Evolutionary conservation across 2,329 filamentous ascomycete species (phyloP).

Genomic region (Xylariaceae sp.): DNA sequence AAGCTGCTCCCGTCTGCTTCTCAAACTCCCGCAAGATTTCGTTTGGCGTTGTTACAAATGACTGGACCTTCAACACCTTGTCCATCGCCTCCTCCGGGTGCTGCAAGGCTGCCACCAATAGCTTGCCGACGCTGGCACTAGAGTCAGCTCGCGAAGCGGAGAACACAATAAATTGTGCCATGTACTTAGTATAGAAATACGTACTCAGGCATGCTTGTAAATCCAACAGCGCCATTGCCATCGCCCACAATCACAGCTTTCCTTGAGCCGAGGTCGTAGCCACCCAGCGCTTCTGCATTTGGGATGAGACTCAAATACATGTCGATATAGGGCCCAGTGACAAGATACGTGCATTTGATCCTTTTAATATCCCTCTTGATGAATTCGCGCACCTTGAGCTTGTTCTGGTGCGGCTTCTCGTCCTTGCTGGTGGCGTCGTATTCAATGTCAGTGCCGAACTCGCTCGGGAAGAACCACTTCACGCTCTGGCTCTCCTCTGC

Average conservation of each 20-base stretch:
- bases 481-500: slow-evolving; percentile 57
- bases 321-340: slow-evolving; percentile 67
- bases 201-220: slow-evolving; percentile 76
- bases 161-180: background rate
- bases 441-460: slow-evolving; percentile 64
- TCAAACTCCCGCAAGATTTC: slow-evolving; percentile 71
- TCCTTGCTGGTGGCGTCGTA: slow-evolving; percentile 56
- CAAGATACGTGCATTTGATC: slow-evolving; percentile 63
- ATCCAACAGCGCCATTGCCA: slow-evolving; percentile 65
- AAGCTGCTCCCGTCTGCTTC: slow-evolving; percentile 64
- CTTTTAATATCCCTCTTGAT: slow-evolving; percentile 52
- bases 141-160: slow-evolving; percentile 2
- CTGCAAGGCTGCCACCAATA: slow-evolving; percentile 66
- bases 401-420: slow-evolving; percentile 67
- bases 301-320: slow-evolving; percentile 55
- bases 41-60: slow-evolving; percentile 69
- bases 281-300: slow-evolving; percentile 52
- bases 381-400: slow-evolving; percentile 63
- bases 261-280: slow-evolving; percentile 62
- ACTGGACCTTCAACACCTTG: slow-evolving; percentile 70
- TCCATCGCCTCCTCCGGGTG: slow-evolving; percentile 60
- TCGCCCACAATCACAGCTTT: slow-evolving; percentile 67
- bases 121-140: slow-evolving; percentile 64
- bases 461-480: slow-evolving; percentile 63
- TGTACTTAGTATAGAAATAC: slow-evolving; percentile 37